Base-by-base conservation (phyloP, 495 filamentous ascomycete genomes). In the Penicillium egyptiacum region DNA sequence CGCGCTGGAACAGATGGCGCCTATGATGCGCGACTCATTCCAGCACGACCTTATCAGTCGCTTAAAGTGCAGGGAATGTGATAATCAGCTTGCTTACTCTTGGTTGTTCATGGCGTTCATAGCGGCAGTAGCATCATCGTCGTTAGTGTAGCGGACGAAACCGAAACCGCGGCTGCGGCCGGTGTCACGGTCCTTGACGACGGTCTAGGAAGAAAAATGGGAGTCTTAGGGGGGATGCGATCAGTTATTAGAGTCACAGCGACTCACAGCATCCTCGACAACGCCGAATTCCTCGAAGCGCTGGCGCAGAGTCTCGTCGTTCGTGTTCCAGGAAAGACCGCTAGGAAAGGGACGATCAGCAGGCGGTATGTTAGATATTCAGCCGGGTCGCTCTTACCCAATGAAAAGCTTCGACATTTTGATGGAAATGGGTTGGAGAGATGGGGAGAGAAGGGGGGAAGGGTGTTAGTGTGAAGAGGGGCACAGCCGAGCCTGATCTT, bases 181-280 rank as follows among this genome's bases (percentile, higher is more conserved):
- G 58, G 94, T 97, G 67, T 97, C 92, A 63, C 91, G 92, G 72
- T 99, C 94, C 79, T 96, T 98, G 66, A 98, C 91, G 56, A 99
- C 93, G 58, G 96, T 87, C 94, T 98, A 59, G 19, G 16, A 55
- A 70, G 67, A 17, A 19, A 39, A n/a, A 35, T 26, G 2, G 17
- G 11, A 2, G 16, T 8, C 14, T 35, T 39, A 10, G 48, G n/a
- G 1, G 46, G 17, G 26, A 28, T 16, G 26, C 8, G 1, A n/a
- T 37, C 28, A 20, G 28, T 14, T 7, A 20, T 26, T 8, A 23
- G 17, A 19, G 17, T 31, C 6, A 33, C 20, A 25, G 20, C 3
- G 37, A 55, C 53, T 55, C 43, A 55, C 53, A 47, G 53, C 53
- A 35, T 55, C 52, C 52, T 55, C 52, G 10, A 55, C 52, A 19